phyloP scores from a whole-genome alignment of 73 alveolate genomes.

The Breviolum minutum region DNA sequence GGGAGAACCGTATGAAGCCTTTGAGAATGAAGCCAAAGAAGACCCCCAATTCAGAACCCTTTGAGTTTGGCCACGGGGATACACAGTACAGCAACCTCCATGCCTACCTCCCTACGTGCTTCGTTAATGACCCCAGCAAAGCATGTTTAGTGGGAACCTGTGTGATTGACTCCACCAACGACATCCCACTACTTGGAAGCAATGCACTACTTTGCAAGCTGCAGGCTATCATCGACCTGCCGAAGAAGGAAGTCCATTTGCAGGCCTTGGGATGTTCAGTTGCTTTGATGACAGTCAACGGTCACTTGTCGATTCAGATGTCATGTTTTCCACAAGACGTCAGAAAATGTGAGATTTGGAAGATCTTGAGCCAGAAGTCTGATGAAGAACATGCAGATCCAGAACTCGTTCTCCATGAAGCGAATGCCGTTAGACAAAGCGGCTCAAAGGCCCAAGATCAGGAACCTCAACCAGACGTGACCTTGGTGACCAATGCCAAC shows the following conservation, averaged over 20 bases:
- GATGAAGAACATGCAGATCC: too few relatives aligned
- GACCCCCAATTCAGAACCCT: neutral
- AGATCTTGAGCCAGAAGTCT: too few relatives aligned
- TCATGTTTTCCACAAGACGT: neutral
- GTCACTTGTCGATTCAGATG: neutral
- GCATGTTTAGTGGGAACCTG: neutral
- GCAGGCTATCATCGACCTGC: neutral
- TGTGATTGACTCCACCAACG: neutral
- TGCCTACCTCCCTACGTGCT: neutral
- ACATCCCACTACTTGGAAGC: neutral
- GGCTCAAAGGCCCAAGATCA: too few relatives aligned
- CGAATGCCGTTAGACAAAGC: too few relatives aligned
- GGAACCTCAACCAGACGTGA: too few relatives aligned
- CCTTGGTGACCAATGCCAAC: too few relatives aligned
- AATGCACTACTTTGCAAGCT: neutral
- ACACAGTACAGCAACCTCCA: neutral
- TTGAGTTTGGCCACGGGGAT: constrained; percentile 1
- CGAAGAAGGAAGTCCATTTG: neutral
- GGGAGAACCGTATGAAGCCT: neutral
- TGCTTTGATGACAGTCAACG: neutral
- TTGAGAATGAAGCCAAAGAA: neutral
- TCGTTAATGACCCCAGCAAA: neutral
- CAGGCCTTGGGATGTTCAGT: neutral
- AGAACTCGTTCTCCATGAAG: too few relatives aligned
- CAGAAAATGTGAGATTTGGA: too few relatives aligned